Evolutionary conservation across 352 stramenopile species (phyloP).

Genomic region (Globisporangium apiculatum): DNA sequence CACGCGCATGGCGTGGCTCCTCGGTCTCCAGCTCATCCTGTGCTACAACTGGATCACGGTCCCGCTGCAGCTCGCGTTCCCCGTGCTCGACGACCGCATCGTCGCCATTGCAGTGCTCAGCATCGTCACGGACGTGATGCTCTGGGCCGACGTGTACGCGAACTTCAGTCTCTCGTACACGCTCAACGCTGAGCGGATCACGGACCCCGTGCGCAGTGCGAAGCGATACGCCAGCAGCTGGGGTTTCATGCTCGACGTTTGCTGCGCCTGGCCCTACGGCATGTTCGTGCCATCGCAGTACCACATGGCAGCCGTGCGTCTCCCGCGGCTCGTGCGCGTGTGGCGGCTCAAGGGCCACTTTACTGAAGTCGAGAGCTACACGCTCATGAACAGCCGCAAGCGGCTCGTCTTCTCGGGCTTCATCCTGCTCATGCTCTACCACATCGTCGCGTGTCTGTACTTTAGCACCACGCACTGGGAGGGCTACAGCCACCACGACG

Average conservation of each 20-base stretch:
- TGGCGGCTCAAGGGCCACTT: constrained; percentile 35
- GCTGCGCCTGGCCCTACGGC: constrained; percentile 30
- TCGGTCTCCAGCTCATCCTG: constrained; percentile 26
- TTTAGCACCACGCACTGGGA: constrained; percentile 42
- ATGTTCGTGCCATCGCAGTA: constrained; percentile 20
- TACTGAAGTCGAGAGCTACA: constrained; percentile 27
- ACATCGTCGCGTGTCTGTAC: constrained; percentile 43
- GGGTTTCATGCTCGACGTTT: constrained; percentile 23
- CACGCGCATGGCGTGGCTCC: constrained; percentile 37
- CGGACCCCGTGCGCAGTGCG: constrained; percentile 25
- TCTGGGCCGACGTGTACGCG: constrained; percentile 42
- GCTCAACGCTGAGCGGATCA: constrained; percentile 38
- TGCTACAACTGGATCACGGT: constrained; percentile 54
- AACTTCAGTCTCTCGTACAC: constrained; percentile 46
- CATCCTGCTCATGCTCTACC: constrained; percentile 40
- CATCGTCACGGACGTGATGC: constrained; percentile 20
- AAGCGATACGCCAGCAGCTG: constrained; percentile 29
- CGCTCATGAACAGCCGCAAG: constrained; percentile 28
- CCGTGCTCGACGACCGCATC: constrained; percentile 20
- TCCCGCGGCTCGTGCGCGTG: constrained; percentile 26
- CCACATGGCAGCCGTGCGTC: constrained; percentile 11
- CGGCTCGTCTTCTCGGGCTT: constrained; percentile 31
- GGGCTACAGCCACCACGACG: constrained; percentile 30
- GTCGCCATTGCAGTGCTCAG: constrained; percentile 28
- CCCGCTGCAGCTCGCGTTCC: constrained; percentile 42